Base-by-base conservation (phyloP, 1,284 basidiomycete genomes). In the Sporisorium reilianum region DNA sequence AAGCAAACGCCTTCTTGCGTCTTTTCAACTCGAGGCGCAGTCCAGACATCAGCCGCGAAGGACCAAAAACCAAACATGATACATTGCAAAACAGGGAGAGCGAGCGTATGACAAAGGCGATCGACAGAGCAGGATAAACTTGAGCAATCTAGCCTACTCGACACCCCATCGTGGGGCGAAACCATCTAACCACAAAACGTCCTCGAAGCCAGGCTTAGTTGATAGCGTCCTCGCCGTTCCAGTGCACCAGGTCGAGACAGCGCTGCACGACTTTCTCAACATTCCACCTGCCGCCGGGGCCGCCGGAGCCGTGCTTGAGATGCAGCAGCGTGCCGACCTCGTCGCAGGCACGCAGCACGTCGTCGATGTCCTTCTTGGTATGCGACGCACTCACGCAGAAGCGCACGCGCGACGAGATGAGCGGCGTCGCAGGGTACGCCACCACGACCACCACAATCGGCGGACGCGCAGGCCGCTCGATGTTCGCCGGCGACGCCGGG, bases 281-380 rank as follows among this genome's bases (percentile, higher is more conserved):
- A 18, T 87, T 85, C 94, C 94, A 97, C 78, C 92, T 87, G 82
- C 94, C 91, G 42, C 89, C 88, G 9, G 80, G 80, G 16, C 91
- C 90, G 84, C 84, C 84, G n/a, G 91, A 87, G 92, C 95, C 50
- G 69, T 86, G 77, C 77, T 87, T 87, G 86, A 99, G 86, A 84
- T 94, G 92, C 61, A 99, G 87, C 32, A 93, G 83, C 80, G 92
- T 90, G 28, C 97, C 96, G 68, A 99, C 88, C 86, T 98, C 95
- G 86, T 97, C 94, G 82, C 92, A 95, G 7, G 96, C 95, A 44
- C 89, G 87, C 46, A 99, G 87, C 34, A 99, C 87, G 28, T 88
- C 87, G 86, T 99, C 96, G 58, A 99, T 90, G 82, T 99, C 97
- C 81, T 95, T 91, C 88, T 99, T 99, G 64, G 96, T 98, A 87